Evolutionary conservation across 2,329 filamentous ascomycete species (phyloP).

Genomic region (Cryphonectria radicalis): DNA sequence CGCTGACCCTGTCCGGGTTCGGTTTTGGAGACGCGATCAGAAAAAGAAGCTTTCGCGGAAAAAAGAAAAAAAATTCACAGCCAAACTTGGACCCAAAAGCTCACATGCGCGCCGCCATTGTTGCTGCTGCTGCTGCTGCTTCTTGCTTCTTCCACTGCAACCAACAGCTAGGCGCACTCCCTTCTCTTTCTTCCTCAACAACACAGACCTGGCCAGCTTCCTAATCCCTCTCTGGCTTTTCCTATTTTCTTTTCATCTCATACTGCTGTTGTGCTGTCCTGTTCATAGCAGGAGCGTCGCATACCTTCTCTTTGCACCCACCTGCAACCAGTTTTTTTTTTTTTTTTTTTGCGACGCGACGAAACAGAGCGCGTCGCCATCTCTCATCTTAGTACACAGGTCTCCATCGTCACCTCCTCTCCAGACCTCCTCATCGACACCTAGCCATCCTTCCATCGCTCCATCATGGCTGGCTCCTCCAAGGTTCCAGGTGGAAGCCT

Average conservation of each 20-base stretch:
- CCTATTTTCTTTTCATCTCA: neutral
- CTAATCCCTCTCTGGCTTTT: neutral
- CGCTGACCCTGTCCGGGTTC: constrained; percentile 23
- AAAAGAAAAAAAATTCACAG: constrained; percentile 27
- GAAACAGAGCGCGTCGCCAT: neutral
- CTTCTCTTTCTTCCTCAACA: neutral
- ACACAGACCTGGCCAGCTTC: neutral
- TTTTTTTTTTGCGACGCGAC: neutral
- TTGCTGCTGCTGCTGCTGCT: neutral
- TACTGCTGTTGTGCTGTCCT: neutral
- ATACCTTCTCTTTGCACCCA: neutral
- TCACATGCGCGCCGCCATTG: neutral
- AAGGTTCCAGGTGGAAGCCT: constrained; percentile 24
- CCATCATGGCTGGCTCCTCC: constrained; percentile 25
- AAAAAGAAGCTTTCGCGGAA: constrained; percentile 28
- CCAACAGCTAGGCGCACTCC: neutral
- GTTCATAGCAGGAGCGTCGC: neutral
- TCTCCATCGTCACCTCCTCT: neutral
- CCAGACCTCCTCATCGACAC: neutral
- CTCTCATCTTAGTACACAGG: neutral
- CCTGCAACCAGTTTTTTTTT: neutral
- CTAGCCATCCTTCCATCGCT: neutral
- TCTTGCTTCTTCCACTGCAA: constrained; percentile 4
- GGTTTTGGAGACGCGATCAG: constrained; percentile 28
- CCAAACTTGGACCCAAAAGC: constrained; percentile 10